A percentile compares a stretch with the other conserved stretches of the same genome.
phyloP scores from a whole-genome alignment of 2,329 filamentous ascomycete species.

The Fusarium decemcellulare region DNA sequence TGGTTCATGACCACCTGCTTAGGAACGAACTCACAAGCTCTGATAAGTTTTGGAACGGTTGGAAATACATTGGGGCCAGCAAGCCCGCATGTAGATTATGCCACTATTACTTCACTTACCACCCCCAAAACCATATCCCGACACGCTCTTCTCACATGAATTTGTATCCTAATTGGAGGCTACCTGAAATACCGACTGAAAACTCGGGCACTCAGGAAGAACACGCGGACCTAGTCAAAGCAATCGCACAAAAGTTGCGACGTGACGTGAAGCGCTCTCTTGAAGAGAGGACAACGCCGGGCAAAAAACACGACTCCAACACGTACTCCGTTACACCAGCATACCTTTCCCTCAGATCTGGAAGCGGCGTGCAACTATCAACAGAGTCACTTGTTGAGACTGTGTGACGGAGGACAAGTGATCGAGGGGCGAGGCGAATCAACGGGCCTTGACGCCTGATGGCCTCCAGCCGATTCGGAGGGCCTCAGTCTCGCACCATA shows the following conservation, averaged over 20 bases:
- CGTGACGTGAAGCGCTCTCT: constrained; percentile 42
- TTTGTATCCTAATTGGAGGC: constrained; percentile 52
- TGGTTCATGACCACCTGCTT: constrained; percentile 42
- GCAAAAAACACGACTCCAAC: constrained; percentile 17
- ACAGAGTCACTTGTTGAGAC: no score
- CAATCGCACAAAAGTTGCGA: constrained; percentile 42
- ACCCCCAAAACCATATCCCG: constrained; percentile 20
- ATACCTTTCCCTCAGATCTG: not conserved
- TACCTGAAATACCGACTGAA: constrained; percentile 44
- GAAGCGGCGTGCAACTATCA: no score
- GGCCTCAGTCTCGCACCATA: no score
- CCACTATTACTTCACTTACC: constrained; percentile 46
- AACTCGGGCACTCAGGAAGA: not conserved
- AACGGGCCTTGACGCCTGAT: no score
- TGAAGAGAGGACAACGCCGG: constrained; percentile 29
- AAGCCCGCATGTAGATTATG: constrained; percentile 55
- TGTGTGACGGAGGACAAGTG: no score
- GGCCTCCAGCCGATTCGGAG: no score
- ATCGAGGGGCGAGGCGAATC: no score
- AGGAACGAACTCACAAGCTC: not conserved
- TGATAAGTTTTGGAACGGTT: constrained; percentile 46
- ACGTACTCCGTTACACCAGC: constrained; percentile 9
- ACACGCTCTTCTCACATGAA: constrained; percentile 50
- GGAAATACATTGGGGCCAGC: constrained; percentile 52
- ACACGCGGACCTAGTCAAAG: constrained; percentile 21